Evolutionary conservation across 768 basidiomycete species (phyloP).

Genomic region (Crassisporium funariophilum): DNA sequence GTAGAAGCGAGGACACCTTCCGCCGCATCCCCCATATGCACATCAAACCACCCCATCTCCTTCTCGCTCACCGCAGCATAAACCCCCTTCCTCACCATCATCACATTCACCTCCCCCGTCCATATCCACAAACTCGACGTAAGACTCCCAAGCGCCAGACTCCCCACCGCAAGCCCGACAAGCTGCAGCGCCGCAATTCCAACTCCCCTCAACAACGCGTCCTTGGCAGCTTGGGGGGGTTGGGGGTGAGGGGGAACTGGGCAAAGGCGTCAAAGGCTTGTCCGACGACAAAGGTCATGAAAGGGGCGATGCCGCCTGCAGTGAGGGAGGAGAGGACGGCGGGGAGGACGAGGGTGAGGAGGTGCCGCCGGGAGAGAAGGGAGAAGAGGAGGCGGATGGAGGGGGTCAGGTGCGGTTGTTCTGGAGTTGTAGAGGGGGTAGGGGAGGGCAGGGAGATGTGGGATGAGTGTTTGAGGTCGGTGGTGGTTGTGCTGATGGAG

Average conservation of each 20-base stretch:
- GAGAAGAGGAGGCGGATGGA: conserved; percentile 69
- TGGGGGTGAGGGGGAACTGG: conserved; percentile 24
- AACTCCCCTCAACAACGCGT: conserved; percentile 55
- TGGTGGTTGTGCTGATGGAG: conserved; percentile 2
- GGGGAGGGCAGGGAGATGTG: conserved; percentile 13
- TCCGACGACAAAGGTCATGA: conserved; percentile 85
- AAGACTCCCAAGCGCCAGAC: conserved; percentile 70
- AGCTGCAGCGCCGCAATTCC: conserved; percentile 67
- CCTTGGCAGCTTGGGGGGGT: conserved; percentile 43
- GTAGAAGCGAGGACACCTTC: conserved; percentile 16
- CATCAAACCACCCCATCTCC: conserved; percentile 93
- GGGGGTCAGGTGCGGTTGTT: conserved; percentile 42
- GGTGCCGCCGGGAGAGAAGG: conserved; percentile 58
- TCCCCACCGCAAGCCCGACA: conserved; percentile 62
- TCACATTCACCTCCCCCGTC: conserved; percentile 80
- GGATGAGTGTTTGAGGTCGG: conserved; percentile 16
- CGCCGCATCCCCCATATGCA: conserved; percentile 77
- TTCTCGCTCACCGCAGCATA: conserved; percentile 68
- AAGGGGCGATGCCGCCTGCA: conserved; percentile 75
- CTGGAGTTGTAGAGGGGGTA: conserved; percentile 12
- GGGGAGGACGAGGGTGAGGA: conserved; percentile 61
- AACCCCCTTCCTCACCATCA: conserved; percentile 65
- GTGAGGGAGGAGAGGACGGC: conserved; percentile 61
- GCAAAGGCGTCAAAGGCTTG: conserved; percentile 76
- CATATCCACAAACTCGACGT: conserved; percentile 86